phyloP scores from a whole-genome alignment of 78 protist genomes.

The Speleostelium caveatum region DNA sequence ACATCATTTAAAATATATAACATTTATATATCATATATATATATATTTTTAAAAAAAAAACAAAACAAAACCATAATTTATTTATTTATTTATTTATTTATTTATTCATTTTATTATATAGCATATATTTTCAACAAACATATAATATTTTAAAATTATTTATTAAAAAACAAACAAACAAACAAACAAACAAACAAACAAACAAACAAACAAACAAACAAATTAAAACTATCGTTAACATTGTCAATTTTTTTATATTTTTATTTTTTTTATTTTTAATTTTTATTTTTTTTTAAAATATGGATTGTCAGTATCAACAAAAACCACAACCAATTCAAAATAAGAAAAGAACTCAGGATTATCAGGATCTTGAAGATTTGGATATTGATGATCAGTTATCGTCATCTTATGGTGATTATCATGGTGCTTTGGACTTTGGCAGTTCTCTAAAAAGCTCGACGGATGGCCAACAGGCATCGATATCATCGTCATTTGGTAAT shows the following conservation, averaged over 20 bases:
- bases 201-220: not conserved
- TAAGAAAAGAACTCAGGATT: not conserved
- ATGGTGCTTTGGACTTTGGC: not conserved
- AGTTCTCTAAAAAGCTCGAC: not conserved
- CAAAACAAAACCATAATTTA: no score
- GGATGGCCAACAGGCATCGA: not conserved
- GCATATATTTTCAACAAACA: not conserved
- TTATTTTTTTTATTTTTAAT: not conserved
- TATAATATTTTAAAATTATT: not conserved
- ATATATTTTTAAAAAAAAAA: no score
- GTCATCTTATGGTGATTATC: no score
- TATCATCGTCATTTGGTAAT: conserved; percentile 1
- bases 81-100: conserved; percentile 5
- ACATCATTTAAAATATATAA: no score
- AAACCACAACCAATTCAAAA: not conserved
- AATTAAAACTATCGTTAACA: not conserved
- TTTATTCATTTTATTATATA: conserved; percentile 3
- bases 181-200: not conserved
- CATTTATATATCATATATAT: no score
- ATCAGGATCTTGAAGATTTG: conserved; percentile 5
- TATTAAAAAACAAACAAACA: not conserved
- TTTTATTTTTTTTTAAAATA: not conserved
- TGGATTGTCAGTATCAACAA: not conserved
- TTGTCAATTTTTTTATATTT: not conserved
- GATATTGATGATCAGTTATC: conserved; percentile 7